Evolutionary conservation across 2,329 filamentous ascomycete genomes (phyloP).

Genomic region (Emergomyces orientalis): DNA sequence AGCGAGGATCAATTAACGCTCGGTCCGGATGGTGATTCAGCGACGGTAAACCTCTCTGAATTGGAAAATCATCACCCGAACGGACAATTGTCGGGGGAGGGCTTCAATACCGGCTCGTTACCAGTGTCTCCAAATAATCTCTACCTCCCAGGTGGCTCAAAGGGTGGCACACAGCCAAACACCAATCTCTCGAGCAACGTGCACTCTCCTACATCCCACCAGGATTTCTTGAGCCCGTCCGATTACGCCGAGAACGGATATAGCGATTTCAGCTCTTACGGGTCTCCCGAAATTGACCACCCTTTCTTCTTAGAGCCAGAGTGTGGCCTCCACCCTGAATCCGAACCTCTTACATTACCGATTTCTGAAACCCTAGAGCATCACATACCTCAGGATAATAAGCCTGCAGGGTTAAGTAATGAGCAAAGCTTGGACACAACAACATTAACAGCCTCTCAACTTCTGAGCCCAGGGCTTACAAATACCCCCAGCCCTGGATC

Average conservation of each 20-base stretch:
- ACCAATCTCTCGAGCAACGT: slow-evolving; percentile 12
- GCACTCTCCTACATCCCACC: slow-evolving; percentile 18
- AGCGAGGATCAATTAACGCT: slow-evolving; percentile 31
- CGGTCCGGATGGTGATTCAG: slow-evolving; percentile 25
- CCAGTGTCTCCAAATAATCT: slow-evolving; percentile 6
- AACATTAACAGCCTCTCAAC: slow-evolving; percentile 21
- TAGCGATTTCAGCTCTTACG: slow-evolving; percentile 24
- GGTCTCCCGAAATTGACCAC: slow-evolving; percentile 13
- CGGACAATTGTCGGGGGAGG: not conserved
- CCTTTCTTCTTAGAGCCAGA: slow-evolving; percentile 17
- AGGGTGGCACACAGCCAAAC: slow-evolving; percentile 11
- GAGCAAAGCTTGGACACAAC: not conserved
- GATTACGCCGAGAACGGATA: slow-evolving; percentile 23
- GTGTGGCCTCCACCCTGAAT: slow-evolving; percentile 16
- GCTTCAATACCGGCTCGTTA: slow-evolving; percentile 3
- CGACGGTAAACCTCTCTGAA: slow-evolving; percentile 5
- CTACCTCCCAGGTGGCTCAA: slow-evolving; percentile 2
- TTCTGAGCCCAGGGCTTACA: slow-evolving; percentile 27
- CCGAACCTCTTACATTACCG: not conserved
- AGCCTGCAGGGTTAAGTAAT: not conserved
- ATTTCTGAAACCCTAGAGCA: not conserved
- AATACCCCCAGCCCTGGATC: slow-evolving; percentile 25
- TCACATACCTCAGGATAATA: not conserved
- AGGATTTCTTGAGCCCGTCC: slow-evolving; percentile 25
- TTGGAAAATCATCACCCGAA: not conserved